A percentile compares a stretch with the other conserved stretches of the same genome.
These are phyloP conservation scores for Sisymbrium irio DNA, from an alignment of 345 rosid genomes.

Conservation along the genomic window DNA sequence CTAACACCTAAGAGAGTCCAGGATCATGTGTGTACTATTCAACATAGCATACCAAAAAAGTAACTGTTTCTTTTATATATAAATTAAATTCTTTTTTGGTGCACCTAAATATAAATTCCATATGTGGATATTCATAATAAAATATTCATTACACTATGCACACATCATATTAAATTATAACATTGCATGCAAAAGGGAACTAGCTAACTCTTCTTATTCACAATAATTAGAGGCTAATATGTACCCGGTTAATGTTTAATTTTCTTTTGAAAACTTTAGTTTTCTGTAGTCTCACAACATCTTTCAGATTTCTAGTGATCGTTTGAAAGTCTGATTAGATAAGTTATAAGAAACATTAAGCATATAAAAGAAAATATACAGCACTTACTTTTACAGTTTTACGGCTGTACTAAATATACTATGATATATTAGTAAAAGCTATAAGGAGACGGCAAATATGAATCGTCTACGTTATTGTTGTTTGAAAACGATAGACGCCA, in stretches of 20 bases:
- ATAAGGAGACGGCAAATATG: slow-evolving; percentile 29
- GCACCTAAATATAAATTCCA: too few species aligned
- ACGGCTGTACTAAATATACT: not conserved
- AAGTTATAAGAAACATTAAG: not conserved
- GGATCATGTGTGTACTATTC: slow-evolving; percentile 27
- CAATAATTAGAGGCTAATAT: not conserved
- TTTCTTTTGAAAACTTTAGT: not conserved
- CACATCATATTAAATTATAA: not conserved
- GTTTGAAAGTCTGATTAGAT: not conserved
- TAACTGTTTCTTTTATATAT: not conserved
- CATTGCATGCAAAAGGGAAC: not conserved
- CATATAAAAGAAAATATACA: not conserved
- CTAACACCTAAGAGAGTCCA: slow-evolving; percentile 20
- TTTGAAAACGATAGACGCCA: slow-evolving; percentile 35
- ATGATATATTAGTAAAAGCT: not conserved
- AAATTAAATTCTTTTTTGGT: not conserved
- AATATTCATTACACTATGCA: not conserved
- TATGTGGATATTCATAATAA: not conserved
- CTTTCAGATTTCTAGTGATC: not conserved
- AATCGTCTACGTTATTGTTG: slow-evolving; percentile 16
- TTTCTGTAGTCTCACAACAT: too few species aligned
- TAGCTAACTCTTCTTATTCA: not conserved
- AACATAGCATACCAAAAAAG: slow-evolving; percentile 2
- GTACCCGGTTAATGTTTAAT: not conserved
- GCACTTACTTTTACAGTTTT: not conserved